Evolutionary conservation across 23 red algal genomes (phyloP).

Genomic region (Pyropia haitanensis): DNA sequence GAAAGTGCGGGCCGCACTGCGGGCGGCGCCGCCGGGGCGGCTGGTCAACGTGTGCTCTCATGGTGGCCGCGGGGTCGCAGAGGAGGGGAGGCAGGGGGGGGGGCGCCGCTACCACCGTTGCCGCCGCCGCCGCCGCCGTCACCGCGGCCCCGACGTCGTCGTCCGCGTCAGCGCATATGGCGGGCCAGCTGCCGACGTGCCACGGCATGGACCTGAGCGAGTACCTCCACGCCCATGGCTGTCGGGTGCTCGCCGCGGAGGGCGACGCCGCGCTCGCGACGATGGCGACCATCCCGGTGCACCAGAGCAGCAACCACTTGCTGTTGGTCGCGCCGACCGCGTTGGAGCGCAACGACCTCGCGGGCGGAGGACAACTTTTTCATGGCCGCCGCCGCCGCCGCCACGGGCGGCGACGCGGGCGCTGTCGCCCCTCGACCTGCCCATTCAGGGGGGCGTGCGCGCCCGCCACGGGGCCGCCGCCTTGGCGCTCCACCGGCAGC

Average conservation of each 20-base stretch:
- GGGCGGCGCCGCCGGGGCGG: constrained; percentile 15
- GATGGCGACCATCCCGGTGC: constrained; percentile 58
- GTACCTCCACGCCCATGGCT: constrained; percentile 62
- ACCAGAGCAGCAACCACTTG: constrained; percentile 84
- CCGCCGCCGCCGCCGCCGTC: background rate
- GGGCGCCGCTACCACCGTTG: no score
- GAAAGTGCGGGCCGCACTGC: constrained; percentile 22
- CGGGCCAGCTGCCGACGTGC: constrained; percentile 8
- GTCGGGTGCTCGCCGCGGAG: constrained; percentile 59
- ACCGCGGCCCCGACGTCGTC: background rate
- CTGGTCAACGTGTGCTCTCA: constrained; percentile 71
- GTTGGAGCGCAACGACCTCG: constrained; percentile 62
- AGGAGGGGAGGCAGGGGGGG: background rate
- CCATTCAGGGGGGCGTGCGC: no score
- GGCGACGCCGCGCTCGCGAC: constrained; percentile 7
- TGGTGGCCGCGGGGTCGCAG: background rate
- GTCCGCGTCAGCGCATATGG: constrained; percentile 4
- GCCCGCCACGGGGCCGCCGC: no score
- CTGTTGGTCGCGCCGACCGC: constrained; percentile 81
- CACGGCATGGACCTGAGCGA: constrained; percentile 68
- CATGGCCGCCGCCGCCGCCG: no score
- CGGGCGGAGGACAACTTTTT: constrained; percentile 87
- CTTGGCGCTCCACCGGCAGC: no score
- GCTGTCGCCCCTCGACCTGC: no score
- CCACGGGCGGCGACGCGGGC: no score